Evolutionary conservation across 164 flowering plant genomes (phyloP), one percentile per base, ranked within the genome.

Genomic region (Macadamia integrifolia): DNA sequence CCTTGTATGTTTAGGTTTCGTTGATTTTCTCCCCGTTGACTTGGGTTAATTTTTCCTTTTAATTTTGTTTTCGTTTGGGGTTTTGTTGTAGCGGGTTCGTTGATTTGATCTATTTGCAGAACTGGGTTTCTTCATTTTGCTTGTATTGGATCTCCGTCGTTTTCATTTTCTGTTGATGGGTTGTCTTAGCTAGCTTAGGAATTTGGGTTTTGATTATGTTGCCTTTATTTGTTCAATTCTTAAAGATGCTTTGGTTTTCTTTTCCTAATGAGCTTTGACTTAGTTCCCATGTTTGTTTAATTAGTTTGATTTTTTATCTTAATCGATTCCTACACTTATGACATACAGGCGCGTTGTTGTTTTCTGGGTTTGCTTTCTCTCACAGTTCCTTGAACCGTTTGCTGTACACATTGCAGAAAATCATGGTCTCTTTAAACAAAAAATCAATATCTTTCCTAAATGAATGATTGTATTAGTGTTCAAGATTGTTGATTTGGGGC

Each of bases 1-100:
- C 96, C 98, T 1, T 88, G 98, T 92, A 53, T 1, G 57, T 17
- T 17, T 53, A 12, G 15, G 3, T n/a, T 53, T 14, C 6, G 57
- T 53, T 53, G n/a, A 53, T 53, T 53, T 53, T 17, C 78, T 32
- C 86, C 65, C 14, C 65, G 44, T 9, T 60, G 57, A 53, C 57
- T 13, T 40, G 58, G 7, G 13, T 14, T 14, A 6, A 23, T 23
- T 15, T 50, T 50, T 17, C 31, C 12, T 42, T 23, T 23, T 68
- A 44, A 17, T 59, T 49, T 49, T 63, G 52, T 75, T 73, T 70
- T 69, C 64, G 23, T 72, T 77, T 28, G 69, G 31, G 11, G 53
- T 40, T 50, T 42, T 14, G 28, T 18, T 55, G 66, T 30, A 17
- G 40, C 63, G 49, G 68, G 49, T 62, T 46, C 57, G 6, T 12